Evolutionary conservation across 805 yeast genomes (phyloP).

Genomic region (Kazachstania kunashirensis): DNA sequence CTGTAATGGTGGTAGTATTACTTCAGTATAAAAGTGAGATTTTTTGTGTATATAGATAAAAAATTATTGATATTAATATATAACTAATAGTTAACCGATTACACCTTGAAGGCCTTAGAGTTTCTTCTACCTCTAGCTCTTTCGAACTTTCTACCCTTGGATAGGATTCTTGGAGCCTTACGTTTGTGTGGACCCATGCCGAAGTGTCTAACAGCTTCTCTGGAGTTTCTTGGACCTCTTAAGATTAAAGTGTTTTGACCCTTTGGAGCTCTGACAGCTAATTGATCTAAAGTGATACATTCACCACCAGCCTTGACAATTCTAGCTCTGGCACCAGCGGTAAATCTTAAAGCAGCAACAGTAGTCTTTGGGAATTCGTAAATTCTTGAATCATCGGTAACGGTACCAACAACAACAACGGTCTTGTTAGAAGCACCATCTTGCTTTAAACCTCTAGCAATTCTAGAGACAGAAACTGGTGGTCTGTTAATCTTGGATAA

Average conservation of each 20-base stretch:
- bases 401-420: conserved; percentile 97
- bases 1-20: no score
- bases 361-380: conserved; percentile 92
- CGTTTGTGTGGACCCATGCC: conserved; percentile 99
- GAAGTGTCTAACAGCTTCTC: conserved; percentile 99
- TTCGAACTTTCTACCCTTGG: conserved; percentile 99
- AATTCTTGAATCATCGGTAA: conserved; percentile 95
- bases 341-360: conserved; percentile 98
- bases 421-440: conserved; percentile 83
- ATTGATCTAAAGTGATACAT: conserved; percentile 97
- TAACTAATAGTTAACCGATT: conserved; percentile 32
- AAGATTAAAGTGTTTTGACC: conserved; percentile 97
- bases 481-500: conserved; percentile 99
- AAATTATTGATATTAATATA: no score
- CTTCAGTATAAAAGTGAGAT: no score
- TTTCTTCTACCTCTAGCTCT: conserved; percentile 99
- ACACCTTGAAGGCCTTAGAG: conserved; percentile 99
- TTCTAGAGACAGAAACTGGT: conserved; percentile 93
- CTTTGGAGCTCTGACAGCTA: conserved; percentile 98
- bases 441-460: conserved; percentile 73
- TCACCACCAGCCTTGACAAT: conserved; percentile 99
- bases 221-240: conserved; percentile 98
- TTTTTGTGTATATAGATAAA: no score
- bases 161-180: conserved; percentile 97
- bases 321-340: conserved; percentile 97